A percentile compares a stretch with the other conserved stretches of the same genome.
Conservation (phyloP, 768 basidiomycete genomes). For the Lactifluus echinatus region DNA sequence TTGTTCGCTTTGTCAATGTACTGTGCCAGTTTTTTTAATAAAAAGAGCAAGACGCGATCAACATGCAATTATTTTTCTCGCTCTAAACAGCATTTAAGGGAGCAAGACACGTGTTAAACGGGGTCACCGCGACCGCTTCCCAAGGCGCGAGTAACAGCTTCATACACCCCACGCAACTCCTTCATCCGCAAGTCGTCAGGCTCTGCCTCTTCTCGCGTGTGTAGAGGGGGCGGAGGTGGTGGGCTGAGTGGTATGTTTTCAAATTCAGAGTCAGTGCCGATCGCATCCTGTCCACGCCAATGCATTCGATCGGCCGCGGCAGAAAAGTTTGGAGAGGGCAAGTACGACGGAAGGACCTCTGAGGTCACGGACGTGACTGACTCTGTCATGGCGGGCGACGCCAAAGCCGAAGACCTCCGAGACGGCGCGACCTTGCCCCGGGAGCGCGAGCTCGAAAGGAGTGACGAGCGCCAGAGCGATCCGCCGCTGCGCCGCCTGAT, state of each 20-base stretch:
- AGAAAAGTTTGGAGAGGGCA: constrained; percentile 16
- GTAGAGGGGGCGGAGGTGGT: constrained; percentile 8
- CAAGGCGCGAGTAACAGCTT: constrained; percentile 18
- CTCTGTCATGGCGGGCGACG: constrained; percentile 11
- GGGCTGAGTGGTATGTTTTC: constrained; percentile 19
- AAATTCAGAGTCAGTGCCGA: neutral
- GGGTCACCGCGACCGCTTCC: neutral
- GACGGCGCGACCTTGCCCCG: neutral
- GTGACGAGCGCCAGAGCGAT: constrained; percentile 12
- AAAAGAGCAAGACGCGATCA: neutral
- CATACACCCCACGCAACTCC: constrained; percentile 14
- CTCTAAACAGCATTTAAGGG: neutral
- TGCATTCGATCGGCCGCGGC: neutral
- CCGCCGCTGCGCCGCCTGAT: neutral
- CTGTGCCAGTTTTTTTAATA: neutral
- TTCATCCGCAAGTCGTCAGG: constrained; percentile 5
- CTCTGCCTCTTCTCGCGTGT: constrained; percentile 13
- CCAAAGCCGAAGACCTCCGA: neutral
- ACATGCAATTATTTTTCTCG: neutral
- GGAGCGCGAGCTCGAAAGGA: neutral
- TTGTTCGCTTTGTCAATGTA: neutral
- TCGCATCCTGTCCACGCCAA: neutral
- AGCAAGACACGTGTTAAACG: neutral
- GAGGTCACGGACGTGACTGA: constrained; percentile 15
- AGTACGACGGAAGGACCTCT: constrained; percentile 18